A percentile compares a stretch with the other conserved stretches of the same genome.
Evolutionary conservation across 2,329 filamentous ascomycete species (phyloP).

Genomic region (Cordyceps tenuipes): DNA sequence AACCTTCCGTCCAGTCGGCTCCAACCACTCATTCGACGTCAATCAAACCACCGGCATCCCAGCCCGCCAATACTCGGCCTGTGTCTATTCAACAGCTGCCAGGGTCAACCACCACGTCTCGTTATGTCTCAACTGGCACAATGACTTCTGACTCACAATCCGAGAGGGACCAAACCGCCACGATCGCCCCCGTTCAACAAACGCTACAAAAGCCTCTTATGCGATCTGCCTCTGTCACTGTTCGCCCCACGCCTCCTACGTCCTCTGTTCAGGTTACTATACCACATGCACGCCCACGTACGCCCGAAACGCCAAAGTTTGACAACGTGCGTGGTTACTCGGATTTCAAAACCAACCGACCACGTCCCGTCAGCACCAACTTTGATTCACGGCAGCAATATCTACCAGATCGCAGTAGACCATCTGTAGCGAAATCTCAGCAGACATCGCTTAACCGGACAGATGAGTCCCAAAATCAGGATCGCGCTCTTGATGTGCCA

Average conservation of each 20-base stretch:
- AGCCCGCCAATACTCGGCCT: conserved; percentile 18
- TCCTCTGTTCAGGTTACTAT: background rate
- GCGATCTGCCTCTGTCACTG: conserved; percentile 1
- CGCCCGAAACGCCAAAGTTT: conserved; percentile 6
- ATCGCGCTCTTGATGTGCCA: background rate
- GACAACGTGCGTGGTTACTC: conserved; percentile 11
- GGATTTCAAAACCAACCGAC: conserved; percentile 34
- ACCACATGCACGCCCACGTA: background rate
- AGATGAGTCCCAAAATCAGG: background rate
- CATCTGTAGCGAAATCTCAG: conserved; percentile 45
- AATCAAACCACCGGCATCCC: conserved; percentile 25
- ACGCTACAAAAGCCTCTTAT: background rate
- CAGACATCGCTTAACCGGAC: background rate
- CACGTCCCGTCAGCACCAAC: conserved; percentile 73
- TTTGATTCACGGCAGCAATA: conserved; percentile 41
- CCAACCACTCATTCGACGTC: conserved; percentile 20
- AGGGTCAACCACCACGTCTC: conserved; percentile 16
- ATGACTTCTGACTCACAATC: conserved; percentile 59
- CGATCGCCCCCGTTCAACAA: conserved; percentile 20
- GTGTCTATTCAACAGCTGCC: conserved; percentile 19
- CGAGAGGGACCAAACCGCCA: conserved; percentile 38
- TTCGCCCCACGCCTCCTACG: background rate
- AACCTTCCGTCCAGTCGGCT: background rate
- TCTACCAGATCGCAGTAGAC: conserved; percentile 41
- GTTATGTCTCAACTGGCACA: conserved; percentile 57